These are phyloP conservation scores for Amauroascus niger DNA, from an alignment of 2,329 filamentous ascomycete genomes.

Conservation along the genomic window DNA sequence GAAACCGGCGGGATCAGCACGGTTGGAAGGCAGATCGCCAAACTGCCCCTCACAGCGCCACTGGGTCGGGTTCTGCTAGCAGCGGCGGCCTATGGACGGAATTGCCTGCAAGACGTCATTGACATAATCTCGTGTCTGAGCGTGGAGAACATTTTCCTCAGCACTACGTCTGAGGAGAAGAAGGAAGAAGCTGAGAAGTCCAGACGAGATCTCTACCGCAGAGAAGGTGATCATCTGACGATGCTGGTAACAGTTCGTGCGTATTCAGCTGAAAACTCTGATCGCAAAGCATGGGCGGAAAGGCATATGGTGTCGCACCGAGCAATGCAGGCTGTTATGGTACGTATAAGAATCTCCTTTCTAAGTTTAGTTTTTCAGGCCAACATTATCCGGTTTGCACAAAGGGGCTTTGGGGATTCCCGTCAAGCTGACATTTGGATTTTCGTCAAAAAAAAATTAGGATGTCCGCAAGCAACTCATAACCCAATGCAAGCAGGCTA, in stretches of 20 bases:
- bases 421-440: background rate
- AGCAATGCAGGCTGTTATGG: slow-evolving; percentile 57
- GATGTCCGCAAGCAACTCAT: slow-evolving; percentile 55
- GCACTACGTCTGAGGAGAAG: slow-evolving; percentile 50
- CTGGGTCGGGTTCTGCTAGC: slow-evolving; percentile 76
- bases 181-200: slow-evolving; percentile 50
- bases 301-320: slow-evolving; percentile 52
- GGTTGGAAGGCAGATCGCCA: slow-evolving; percentile 65
- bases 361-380: background rate
- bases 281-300: slow-evolving; percentile 52
- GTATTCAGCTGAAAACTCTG: slow-evolving; percentile 48
- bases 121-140: slow-evolving; percentile 66
- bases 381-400: background rate
- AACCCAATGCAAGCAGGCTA: slow-evolving; percentile 44
- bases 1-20: slow-evolving; percentile 64
- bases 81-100: slow-evolving; percentile 57
- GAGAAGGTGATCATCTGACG: slow-evolving; percentile 56
- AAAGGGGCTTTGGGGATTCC: too few relatives aligned
- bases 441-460: too few relatives aligned
- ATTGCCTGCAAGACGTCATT: slow-evolving; percentile 72
- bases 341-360: slow-evolving; percentile 18
- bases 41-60: slow-evolving; percentile 70
- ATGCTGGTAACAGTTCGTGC: slow-evolving; percentile 51
- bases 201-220: slow-evolving; percentile 46
- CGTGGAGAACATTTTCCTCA: slow-evolving; percentile 55